phyloP scores from a whole-genome alignment of 2,329 filamentous ascomycete genomes.

The Colletotrichum graminicola region DNA sequence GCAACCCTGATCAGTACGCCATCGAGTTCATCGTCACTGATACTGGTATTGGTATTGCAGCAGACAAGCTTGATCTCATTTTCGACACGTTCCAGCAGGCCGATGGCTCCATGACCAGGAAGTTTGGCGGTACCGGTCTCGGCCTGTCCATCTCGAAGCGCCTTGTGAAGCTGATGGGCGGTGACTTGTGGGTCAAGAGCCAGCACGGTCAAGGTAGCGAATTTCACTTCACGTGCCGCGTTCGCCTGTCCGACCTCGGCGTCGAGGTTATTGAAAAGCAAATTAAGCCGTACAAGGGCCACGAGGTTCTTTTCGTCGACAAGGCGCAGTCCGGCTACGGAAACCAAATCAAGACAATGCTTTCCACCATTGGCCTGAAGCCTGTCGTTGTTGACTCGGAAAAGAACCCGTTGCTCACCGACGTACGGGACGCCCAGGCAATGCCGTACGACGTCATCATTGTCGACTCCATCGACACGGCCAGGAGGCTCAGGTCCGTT shows the following conservation, averaged over 20 bases:
- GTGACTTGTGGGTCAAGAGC: slow-evolving; percentile 95
- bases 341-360: slow-evolving; percentile 81
- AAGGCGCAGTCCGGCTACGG: slow-evolving; percentile 85
- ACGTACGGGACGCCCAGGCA: slow-evolving; percentile 65
- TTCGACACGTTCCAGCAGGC: slow-evolving; percentile 99
- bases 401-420: slow-evolving; percentile 71
- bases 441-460: slow-evolving; percentile 94
- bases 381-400: slow-evolving; percentile 88
- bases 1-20: slow-evolving; percentile 82
- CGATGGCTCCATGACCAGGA: slow-evolving; percentile 94
- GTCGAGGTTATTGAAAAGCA: slow-evolving; percentile 83
- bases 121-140: slow-evolving; percentile 94
- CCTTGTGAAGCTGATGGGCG: slow-evolving; percentile 95
- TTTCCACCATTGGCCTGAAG: slow-evolving; percentile 81
- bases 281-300: slow-evolving; percentile 89
- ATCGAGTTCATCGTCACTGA: slow-evolving; percentile 97
- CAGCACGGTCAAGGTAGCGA: slow-evolving; percentile 91
- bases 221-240: slow-evolving; percentile 96
- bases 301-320: slow-evolving; percentile 94
- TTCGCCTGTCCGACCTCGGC: slow-evolving; percentile 85
- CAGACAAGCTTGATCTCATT: slow-evolving; percentile 95
- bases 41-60: slow-evolving; percentile 95
- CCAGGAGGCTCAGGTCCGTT: slow-evolving; percentile 84
- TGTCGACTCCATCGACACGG: slow-evolving; percentile 92
- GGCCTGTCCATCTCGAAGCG: slow-evolving; percentile 96